These are phyloP conservation scores for Gloeophyllum trabeum DNA, from an alignment of 768 basidiomycete genomes.

Conservation along the genomic window DNA sequence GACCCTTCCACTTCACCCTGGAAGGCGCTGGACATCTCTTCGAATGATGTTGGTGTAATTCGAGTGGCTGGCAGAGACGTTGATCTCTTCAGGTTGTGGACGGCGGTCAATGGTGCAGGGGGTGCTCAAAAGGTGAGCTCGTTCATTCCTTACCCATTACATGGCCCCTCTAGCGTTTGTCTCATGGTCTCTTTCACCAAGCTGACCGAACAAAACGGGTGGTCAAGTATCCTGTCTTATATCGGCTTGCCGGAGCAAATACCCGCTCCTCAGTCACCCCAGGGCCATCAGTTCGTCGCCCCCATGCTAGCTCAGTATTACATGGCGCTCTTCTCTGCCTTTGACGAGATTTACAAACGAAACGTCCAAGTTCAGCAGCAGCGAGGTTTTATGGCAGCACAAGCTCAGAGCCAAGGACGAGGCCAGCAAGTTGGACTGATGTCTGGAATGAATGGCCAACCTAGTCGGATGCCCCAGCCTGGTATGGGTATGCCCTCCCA, in stretches of 20 bases:
- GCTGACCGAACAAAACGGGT: constrained; percentile 29
- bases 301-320: constrained; percentile 47
- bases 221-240: constrained; percentile 40
- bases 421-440: neutral
- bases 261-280: constrained; percentile 18
- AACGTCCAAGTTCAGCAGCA: constrained; percentile 27
- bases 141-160: neutral
- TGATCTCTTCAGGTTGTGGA: constrained; percentile 69
- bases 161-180: neutral
- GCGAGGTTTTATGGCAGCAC: neutral
- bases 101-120: constrained; percentile 44
- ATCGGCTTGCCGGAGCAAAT: constrained; percentile 27
- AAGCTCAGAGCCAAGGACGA: neutral
- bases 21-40: constrained; percentile 55
- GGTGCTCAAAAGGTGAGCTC: constrained; percentile 47
- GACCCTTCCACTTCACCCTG: constrained; percentile 55
- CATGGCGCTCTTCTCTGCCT: constrained; percentile 49
- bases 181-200: neutral
- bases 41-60: constrained; percentile 47
- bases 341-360: constrained; percentile 61
- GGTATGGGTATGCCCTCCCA: neutral
- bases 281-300: constrained; percentile 30
- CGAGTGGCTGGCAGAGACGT: constrained; percentile 65
- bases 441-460: neutral
- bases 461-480: no score